phyloP scores from a whole-genome alignment of 2,329 filamentous ascomycete species.

The Colletotrichum incanum region DNA sequence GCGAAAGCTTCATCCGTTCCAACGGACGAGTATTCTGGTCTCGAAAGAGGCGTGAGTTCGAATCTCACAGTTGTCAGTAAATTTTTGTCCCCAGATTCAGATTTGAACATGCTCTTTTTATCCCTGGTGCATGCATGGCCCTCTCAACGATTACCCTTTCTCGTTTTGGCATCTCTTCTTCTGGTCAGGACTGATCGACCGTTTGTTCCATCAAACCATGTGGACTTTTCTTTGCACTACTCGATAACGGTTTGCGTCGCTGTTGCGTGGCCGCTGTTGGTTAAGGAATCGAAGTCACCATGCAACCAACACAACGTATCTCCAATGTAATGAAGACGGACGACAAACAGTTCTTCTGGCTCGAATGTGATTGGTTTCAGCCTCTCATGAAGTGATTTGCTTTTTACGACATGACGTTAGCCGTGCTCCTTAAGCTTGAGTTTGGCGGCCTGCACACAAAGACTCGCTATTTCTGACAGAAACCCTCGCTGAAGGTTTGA shows the following conservation, averaged over 20 bases:
- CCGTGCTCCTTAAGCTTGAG: background rate
- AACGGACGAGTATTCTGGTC: slow-evolving; percentile 37
- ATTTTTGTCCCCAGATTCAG: too few species aligned
- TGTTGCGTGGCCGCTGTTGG: too few species aligned
- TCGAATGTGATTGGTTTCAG: background rate
- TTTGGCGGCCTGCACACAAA: background rate
- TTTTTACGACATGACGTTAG: background rate
- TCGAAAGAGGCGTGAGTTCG: slow-evolving; percentile 43
- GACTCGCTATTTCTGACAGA: background rate
- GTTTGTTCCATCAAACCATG: background rate
- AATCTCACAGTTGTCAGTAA: slow-evolving; percentile 42
- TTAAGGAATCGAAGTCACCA: too few species aligned
- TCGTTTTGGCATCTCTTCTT: too few species aligned
- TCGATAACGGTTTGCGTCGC: too few species aligned
- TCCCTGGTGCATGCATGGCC: too few species aligned
- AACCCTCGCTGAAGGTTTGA: background rate
- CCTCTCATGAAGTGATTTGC: background rate
- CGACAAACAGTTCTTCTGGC: too few species aligned
- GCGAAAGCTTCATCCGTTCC: slow-evolving; percentile 8
- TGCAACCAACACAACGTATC: too few species aligned
- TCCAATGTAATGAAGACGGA: too few species aligned
- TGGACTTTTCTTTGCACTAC: too few species aligned
- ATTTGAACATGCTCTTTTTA: too few species aligned
- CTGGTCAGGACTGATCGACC: background rate
- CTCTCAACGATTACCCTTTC: too few species aligned